Conservation (phyloP, 2,329 filamentous ascomycete species). For the Beauveria scarabaeidicola region DNA sequence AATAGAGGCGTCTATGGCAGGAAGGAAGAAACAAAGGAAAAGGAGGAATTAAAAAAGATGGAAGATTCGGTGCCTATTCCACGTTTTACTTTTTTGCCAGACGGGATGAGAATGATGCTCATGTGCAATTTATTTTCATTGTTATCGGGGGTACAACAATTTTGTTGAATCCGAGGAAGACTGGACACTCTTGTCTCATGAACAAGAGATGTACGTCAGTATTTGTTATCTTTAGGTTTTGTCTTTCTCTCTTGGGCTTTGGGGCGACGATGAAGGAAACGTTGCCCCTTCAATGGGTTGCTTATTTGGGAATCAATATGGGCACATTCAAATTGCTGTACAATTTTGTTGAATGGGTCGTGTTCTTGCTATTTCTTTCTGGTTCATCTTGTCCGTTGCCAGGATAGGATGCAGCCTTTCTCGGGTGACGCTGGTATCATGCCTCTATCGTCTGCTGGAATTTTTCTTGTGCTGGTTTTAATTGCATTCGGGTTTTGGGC, state of each 20-base stretch:
- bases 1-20: constrained; percentile 31
- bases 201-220: background rate
- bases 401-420: too few relatives aligned
- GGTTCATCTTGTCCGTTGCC: background rate
- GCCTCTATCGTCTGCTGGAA: too few relatives aligned
- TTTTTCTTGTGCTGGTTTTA: background rate
- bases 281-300: background rate
- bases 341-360: constrained; percentile 11
- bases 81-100: background rate
- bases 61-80: background rate
- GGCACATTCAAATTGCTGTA: constrained; percentile 12
- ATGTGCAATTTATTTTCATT: background rate
- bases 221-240: constrained; percentile 1
- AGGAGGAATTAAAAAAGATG: background rate
- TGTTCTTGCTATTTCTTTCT: background rate
- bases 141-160: background rate
- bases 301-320: background rate
- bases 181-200: background rate
- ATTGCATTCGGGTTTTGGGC: constrained; percentile 7
- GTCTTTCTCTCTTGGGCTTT: background rate
- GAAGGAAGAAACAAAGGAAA: constrained; percentile 6
- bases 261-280: background rate
- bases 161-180: background rate
- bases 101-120: background rate
- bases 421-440: background rate